Evolutionary conservation across 2,329 filamentous ascomycete genomes (phyloP), one percentile per base, ranked within the genome.

Genomic region (Colletotrichum eleusines): DNA sequence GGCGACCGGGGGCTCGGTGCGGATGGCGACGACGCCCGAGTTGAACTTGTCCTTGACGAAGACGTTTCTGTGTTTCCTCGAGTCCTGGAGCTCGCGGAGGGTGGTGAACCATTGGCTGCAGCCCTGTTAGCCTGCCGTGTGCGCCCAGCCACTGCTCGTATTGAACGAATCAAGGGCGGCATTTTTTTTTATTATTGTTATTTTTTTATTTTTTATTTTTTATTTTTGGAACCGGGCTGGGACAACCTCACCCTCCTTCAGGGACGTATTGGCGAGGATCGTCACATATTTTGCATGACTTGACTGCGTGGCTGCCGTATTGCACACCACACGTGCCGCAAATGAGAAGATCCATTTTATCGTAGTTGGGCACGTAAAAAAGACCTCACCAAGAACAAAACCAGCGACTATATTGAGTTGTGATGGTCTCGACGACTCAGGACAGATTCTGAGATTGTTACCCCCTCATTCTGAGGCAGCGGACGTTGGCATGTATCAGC

Each of bases 311-410:
- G 50, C 81, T 81, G 72, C 89, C 84, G 0, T 85, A 93, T 76
- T 94, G 92, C 0, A 91, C 93, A 28, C 91, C 92, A 78, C 92
- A 94, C 6, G 91, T 86, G 11, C 83, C 84, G 82, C 92, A 94
- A 74, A 94, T 83, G 44, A 91, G 85, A 33, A 72, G 65, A 69
- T 72, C 69, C 69, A 72, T 69, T 16, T 9, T 40, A 31, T 20
- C 12, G 9, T 20, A 2, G 16, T 18, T 31, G 8, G 11, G n/a
- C 5, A 16, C n/a, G 14, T 8, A 26, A 26, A 14, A 26, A 26
- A 14, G 20, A 12, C 11, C 18, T 44, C 28, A 23, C 9, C 23
- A 59, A 31, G 31, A 14, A n/a, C 38, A 20, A n/a, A n/a, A 9
- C 8, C 23, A 20, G 26, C 23, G 16, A 18, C 7, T 12, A n/a